These are phyloP conservation scores for Amanita exitialis DNA, from an alignment of 768 basidiomycete genomes.

Conservation along the genomic window DNA sequence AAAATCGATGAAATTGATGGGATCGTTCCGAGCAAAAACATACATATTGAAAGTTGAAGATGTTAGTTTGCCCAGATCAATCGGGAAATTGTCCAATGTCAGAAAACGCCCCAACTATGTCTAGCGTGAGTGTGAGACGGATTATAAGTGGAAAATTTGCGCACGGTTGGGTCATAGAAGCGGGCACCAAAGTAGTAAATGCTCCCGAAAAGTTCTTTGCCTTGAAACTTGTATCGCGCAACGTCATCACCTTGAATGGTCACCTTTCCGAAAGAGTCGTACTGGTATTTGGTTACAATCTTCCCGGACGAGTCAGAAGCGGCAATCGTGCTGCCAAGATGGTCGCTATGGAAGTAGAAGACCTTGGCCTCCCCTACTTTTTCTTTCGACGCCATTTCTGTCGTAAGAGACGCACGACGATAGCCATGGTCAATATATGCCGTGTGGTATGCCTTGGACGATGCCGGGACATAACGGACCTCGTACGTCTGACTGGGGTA, in stretches of 20 bases:
- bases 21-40: slow-evolving; percentile 7
- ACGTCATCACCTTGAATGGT: background rate
- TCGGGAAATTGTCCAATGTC: background rate
- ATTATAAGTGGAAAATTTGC: background rate
- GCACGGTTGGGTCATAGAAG: background rate
- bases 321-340: background rate
- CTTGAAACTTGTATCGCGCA: background rate
- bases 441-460: background rate
- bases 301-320: background rate
- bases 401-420: background rate
- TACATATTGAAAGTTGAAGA: slow-evolving; percentile 9
- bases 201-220: background rate
- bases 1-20: slow-evolving; percentile 9
- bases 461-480: background rate
- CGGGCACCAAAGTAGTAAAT: background rate
- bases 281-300: background rate
- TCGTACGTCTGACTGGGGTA: background rate
- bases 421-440: background rate
- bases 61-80: background rate
- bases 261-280: background rate
- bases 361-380: background rate
- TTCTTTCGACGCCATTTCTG: background rate
- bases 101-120: background rate
- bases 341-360: background rate
- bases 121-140: background rate